Base-by-base conservation (phyloP, 1,284 basidiomycete species). In the Ganoderma lingzhi region DNA sequence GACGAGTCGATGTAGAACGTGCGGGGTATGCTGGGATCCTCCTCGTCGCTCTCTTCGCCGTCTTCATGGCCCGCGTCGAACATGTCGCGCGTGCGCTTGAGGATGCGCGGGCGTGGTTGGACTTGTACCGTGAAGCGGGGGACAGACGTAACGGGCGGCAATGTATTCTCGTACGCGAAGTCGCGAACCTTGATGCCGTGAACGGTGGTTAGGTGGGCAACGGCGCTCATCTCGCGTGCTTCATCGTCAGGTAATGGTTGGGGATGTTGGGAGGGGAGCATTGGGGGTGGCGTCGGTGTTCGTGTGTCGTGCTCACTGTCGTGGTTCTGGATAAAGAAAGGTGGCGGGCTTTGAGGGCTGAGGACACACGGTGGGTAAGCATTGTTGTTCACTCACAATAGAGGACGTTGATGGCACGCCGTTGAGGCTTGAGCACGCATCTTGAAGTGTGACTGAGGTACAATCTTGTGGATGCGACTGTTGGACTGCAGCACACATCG, bases 101-200 rank as follows among this genome's bases (percentile, higher is more conserved):
- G 74, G 4, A 78, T 69, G 55, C 75, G 76, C n/a, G 77, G 76
- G 44, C 79, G 80, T 35, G 85, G 85, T 73, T 85, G 85, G 37
- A 84, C 79, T 74, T 86, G 87, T 42, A 83, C 82, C 0, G 71
- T 82, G 80, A 72, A 83, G 32, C 81, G 78, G 61, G 80, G 82
- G 28, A 86, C 84, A 4, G 86, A 82, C 19, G 79, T 80, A 56
- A 93, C 83, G 12, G 89, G 88, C 6, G 90, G 89, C 48, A 91
- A 80, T 39, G 79, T 86, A 78, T 84, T 89, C 78, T 92, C 88
- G 80, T 88, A 90, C 30, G 87, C 90, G 82, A 90, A 93, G 80
- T 93, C 91, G 81, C 88, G 87, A 71, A 91, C 88, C 85, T 87
- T 90, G 78, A 93, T 85, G 28, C 89, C 88, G 30, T 85, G 70